Conservation (phyloP, 202 grass and related monocot genomes). For the Eragrostis tef region DNA sequence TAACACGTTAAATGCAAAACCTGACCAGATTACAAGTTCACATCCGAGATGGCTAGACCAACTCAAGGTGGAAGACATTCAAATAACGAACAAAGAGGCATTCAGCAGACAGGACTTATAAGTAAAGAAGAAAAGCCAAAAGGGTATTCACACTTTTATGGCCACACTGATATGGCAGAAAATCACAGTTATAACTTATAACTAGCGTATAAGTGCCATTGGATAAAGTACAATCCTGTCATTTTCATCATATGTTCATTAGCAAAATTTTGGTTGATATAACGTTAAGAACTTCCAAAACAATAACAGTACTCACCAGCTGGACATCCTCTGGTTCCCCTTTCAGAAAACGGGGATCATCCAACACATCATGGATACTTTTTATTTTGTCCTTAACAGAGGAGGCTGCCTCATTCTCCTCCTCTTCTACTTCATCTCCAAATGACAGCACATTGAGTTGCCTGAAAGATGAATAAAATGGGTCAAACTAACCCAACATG, state of each 20-base stretch:
- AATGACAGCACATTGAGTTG: slow-evolving; percentile 96
- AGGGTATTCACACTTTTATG: not conserved
- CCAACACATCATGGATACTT: slow-evolving; percentile 94
- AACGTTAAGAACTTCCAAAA: not conserved
- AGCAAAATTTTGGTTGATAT: slow-evolving; percentile 22
- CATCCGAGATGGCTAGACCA: slow-evolving; percentile 22
- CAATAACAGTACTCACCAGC: slow-evolving; percentile 56
- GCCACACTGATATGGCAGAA: not conserved
- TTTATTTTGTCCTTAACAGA: slow-evolving; percentile 86
- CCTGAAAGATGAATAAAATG: slow-evolving; percentile 53
- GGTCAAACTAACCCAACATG: slow-evolving; percentile 37
- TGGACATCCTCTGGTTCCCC: slow-evolving; percentile 60
- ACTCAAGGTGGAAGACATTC: not conserved
- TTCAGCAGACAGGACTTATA: slow-evolving; percentile 7
- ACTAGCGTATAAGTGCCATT: slow-evolving; percentile 13
- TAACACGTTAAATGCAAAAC: slow-evolving; percentile 6
- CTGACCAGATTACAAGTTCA: slow-evolving; percentile 23
- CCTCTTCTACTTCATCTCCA: slow-evolving; percentile 95
- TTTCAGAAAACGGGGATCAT: slow-evolving; percentile 90
- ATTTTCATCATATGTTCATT: slow-evolving; percentile 22
- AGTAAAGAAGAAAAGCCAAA: not conserved
- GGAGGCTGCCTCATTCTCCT: slow-evolving; percentile 69
- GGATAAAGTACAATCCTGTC: not conserved
- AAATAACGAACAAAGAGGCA: not conserved
- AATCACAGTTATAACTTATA: not conserved